Evolutionary conservation across 2,329 filamentous ascomycete genomes (phyloP), one percentile per base, ranked within the genome.

Genomic region (Mycocentrospora acerina): DNA sequence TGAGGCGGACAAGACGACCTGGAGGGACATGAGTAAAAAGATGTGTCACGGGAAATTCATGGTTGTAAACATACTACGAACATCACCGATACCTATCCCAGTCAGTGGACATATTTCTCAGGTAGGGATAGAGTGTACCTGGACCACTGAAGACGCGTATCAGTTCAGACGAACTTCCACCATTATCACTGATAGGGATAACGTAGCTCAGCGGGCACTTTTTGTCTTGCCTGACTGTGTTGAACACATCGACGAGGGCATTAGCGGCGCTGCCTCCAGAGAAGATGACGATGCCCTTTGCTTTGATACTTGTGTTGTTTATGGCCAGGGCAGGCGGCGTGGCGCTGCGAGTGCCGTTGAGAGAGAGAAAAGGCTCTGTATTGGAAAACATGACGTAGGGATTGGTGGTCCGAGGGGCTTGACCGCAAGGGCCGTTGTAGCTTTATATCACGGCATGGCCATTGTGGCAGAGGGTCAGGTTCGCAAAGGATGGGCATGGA

Each of bases 141-240:
- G 91, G 91, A 1, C 93, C 93, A 11, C 91, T 93, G 69, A 97
- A 93, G 24, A 97, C 90, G 24, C 93, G 80, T 51, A 96, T 95
- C 57, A 96, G 74, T 71, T 97, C 91, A 29, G 88, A 95, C 2
- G 90, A 94, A 55, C 88, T 94, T 26, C 91, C 91, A 32, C 91
- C 91, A 68, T 97, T 97, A 70, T 97, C 91, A 51, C 87, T 93
- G 63, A 96, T 95, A 24, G 91, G 91, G 35, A 97, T 95, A 42
- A 96, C 82, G 66, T 95, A 94, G 68, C 81, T 88, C 28, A 94
- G 71, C 3, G 78, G 73, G 59, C 85, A 86, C 27, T 77, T 70
- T 46, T 85, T 86, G 53, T 77, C 83, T 46, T 82, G 68, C 18
- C 72, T 67, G 4, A 81, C 69, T 15, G 71, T 67, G 42, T 76